phyloP scores from a whole-genome alignment of 805 yeast species.

The Tetrapisispora pingtungensis region DNA sequence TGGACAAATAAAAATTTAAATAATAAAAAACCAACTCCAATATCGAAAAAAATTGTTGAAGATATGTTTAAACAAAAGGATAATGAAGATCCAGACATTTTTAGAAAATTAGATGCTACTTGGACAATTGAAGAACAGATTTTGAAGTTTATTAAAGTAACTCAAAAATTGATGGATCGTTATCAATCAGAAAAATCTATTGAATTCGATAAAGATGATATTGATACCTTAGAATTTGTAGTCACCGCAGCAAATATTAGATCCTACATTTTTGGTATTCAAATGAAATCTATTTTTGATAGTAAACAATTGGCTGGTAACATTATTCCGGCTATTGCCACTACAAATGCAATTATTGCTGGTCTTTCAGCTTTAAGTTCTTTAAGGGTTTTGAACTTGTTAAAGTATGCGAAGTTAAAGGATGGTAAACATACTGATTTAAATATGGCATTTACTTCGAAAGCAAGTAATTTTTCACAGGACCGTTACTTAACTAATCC shows the following conservation, averaged over 20 bases:
- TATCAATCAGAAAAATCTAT: slow-evolving; percentile 31
- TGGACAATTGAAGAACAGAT: slow-evolving; percentile 63
- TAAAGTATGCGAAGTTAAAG: slow-evolving; percentile 25
- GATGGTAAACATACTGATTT: slow-evolving; percentile 28
- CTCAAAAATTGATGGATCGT: slow-evolving; percentile 43
- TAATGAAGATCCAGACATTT: slow-evolving; percentile 2
- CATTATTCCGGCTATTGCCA: slow-evolving; percentile 96
- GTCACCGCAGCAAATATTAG: slow-evolving; percentile 76
- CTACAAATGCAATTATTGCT: slow-evolving; percentile 91
- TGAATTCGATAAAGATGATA: slow-evolving; percentile 90
- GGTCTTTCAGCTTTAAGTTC: slow-evolving; percentile 78
- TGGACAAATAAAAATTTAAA: slow-evolving; percentile 52
- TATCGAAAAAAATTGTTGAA: slow-evolving; percentile 28
- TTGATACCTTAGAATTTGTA: slow-evolving; percentile 81
- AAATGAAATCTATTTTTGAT: slow-evolving; percentile 67
- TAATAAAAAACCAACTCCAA: slow-evolving; percentile 49
- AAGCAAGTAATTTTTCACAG: slow-evolving; percentile 34
- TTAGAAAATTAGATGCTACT: slow-evolving; percentile 27
- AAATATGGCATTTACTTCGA: slow-evolving; percentile 42
- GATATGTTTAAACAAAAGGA: slow-evolving; percentile 5
- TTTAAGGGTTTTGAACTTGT: slow-evolving; percentile 38
- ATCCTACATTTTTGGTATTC: slow-evolving; percentile 59
- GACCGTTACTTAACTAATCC: slow-evolving; percentile 59
- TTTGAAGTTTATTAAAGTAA: slow-evolving; percentile 43
- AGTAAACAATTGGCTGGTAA: slow-evolving; percentile 94